Conservation (phyloP, 1,139 yeast species). For the Pichia inconspicua region DNA sequence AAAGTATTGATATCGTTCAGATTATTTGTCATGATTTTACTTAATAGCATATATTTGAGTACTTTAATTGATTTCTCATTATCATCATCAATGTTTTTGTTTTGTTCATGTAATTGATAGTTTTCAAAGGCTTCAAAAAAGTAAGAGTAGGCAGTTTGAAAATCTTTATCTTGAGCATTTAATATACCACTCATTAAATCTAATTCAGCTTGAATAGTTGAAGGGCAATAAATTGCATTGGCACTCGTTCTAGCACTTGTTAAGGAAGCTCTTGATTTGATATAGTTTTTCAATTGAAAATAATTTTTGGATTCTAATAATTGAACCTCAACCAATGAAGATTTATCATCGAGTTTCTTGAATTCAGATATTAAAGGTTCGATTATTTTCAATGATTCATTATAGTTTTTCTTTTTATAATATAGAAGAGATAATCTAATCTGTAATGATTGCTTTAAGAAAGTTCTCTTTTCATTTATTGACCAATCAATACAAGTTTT, state of each 20-base stretch:
- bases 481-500: conserved; percentile 87
- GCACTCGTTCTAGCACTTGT: conserved; percentile 97
- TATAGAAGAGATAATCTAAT: conserved; percentile 73
- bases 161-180: conserved; percentile 95
- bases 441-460: conserved; percentile 81
- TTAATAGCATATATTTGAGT: conserved; percentile 83
- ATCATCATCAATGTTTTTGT: conserved; percentile 16
- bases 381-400: conserved; percentile 67
- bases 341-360: conserved; percentile 90
- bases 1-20: conserved; percentile 76
- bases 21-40: conserved; percentile 86
- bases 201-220: conserved; percentile 87
- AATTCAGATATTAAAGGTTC: conserved; percentile 71
- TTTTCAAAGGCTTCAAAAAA: conserved; percentile 94
- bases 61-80: conserved; percentile 55
- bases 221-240: conserved; percentile 90
- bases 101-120: conserved; percentile 39
- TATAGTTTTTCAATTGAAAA: conserved; percentile 84
- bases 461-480: conserved; percentile 69
- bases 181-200: conserved; percentile 94
- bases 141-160: conserved; percentile 91
- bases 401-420: conserved; percentile 56
- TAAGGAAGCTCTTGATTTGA: conserved; percentile 88
- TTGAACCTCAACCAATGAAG: conserved; percentile 92
- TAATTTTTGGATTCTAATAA: conserved; percentile 83